Conservation (phyloP, 1,139 yeast species). For the Diutina neorugosa region DNA sequence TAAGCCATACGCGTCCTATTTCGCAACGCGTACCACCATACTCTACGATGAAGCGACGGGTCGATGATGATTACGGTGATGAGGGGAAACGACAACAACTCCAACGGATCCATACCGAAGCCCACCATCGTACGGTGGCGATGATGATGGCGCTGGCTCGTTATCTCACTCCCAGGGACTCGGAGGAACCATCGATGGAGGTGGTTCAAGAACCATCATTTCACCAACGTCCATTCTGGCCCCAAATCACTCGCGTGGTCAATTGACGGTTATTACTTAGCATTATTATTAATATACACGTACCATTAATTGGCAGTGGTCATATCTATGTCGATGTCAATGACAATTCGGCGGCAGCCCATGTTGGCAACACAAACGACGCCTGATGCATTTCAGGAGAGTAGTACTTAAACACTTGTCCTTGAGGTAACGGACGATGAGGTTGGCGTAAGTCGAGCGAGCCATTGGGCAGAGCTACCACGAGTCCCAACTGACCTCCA, state of each 20-base stretch:
- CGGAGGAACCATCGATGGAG: not conserved
- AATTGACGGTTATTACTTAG: not conserved
- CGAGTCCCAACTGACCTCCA: slow-evolving; percentile 87
- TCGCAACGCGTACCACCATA: too few species aligned
- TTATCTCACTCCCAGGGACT: not conserved
- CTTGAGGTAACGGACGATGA: slow-evolving; percentile 27
- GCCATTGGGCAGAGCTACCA: slow-evolving; percentile 63
- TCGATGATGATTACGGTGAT: not conserved
- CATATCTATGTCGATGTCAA: not conserved
- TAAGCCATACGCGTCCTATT: too few species aligned
- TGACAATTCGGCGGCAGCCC: slow-evolving; percentile 37
- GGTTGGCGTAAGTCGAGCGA: slow-evolving; percentile 43
- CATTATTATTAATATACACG: not conserved
- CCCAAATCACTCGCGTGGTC: slow-evolving; percentile 1
- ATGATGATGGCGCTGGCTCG: not conserved
- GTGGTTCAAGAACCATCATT: not conserved
- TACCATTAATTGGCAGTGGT: not conserved
- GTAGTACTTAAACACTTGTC: slow-evolving; percentile 55
- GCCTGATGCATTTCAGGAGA: slow-evolving; percentile 61
- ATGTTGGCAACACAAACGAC: slow-evolving; percentile 76
- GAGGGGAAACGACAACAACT: not conserved
- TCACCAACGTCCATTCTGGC: not conserved
- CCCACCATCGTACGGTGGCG: not conserved
- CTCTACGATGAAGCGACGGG: not conserved
- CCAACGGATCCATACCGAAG: not conserved